Evolutionary conservation across 108 stramenopile species (phyloP), one percentile per base, ranked within the genome.

Genomic region (Schizochytrium sp.): DNA sequence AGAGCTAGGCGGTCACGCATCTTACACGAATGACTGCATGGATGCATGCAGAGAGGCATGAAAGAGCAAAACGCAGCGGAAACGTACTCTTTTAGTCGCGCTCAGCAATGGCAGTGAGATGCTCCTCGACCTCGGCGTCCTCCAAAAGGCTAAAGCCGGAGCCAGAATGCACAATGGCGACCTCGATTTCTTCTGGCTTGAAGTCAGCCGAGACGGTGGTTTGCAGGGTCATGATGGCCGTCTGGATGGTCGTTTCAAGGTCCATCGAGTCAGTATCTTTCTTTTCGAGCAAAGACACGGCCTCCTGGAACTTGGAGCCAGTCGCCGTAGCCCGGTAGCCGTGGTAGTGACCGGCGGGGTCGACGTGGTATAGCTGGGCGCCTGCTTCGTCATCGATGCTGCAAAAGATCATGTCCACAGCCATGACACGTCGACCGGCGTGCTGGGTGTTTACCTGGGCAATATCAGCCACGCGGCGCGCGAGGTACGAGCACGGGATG

Each of bases 101-200:
- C 71, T 99, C 99, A n/a, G 97, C 97, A 92, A 99, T 98, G 72
- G 97, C 97, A 91, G 97, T 98, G 89, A 99, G 90, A 90, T 98
- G 98, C 18, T 76, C 93, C 88, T 99, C 99, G 93, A 99, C 96
- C 72, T 98, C 96, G 48, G 96, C 97, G 90, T 98, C 98, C 28
- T 93, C 92, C 92, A 99, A 93, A 29, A 93, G 92, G 21, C 92
- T 58, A 90, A 97, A 97, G 28, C 19, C 44, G 16, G 8, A 43
- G 72, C 88, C 69, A 53, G 96, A 96, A 48, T 93, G 88, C 18
- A 98, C 96, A 16, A 93, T 91, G 4, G 95, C 97, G 21, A 98
- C 98, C 88, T 99, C 99, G 89, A 99, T 96, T 91, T 99, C 98
- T 88, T 91, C 95, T 72, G 97, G 97, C 90, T 95, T 92, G 93